Evolutionary conservation across 306 rosid species (phyloP).

Genomic region (Nissolia schottii): DNA sequence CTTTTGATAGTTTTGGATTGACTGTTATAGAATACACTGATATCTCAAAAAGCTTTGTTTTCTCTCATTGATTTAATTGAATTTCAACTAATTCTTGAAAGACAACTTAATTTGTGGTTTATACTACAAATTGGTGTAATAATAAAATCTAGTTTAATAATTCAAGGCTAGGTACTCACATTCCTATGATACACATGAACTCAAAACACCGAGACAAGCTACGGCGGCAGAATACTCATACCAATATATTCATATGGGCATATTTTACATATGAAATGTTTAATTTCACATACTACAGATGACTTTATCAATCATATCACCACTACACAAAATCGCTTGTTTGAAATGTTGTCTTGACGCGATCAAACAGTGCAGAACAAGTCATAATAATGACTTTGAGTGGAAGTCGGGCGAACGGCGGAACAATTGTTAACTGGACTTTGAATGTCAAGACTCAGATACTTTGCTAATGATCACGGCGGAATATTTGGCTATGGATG

Average conservation of each 20-base stretch:
- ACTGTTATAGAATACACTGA: no score
- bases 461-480: slow-evolving; percentile 58
- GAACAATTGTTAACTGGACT: background rate
- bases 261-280: background rate
- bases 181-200: no score
- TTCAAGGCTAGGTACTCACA: no score
- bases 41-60: no score
- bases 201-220: background rate
- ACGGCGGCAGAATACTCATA: background rate
- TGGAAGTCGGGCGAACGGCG: slow-evolving; percentile 11
- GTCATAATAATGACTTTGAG: slow-evolving; percentile 8
- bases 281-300: background rate
- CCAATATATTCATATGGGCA: background rate
- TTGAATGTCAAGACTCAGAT: slow-evolving; percentile 44
- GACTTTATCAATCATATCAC: background rate
- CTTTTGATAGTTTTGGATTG: no score
- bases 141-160: no score
- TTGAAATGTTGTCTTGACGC: background rate
- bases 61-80: no score
- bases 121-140: no score
- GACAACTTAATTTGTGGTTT: no score
- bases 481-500: slow-evolving; percentile 69
- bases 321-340: slow-evolving; percentile 6
- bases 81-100: no score
- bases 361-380: background rate